phyloP scores from a whole-genome alignment of 306 rosid genomes.

The Cucumis hystrix region DNA sequence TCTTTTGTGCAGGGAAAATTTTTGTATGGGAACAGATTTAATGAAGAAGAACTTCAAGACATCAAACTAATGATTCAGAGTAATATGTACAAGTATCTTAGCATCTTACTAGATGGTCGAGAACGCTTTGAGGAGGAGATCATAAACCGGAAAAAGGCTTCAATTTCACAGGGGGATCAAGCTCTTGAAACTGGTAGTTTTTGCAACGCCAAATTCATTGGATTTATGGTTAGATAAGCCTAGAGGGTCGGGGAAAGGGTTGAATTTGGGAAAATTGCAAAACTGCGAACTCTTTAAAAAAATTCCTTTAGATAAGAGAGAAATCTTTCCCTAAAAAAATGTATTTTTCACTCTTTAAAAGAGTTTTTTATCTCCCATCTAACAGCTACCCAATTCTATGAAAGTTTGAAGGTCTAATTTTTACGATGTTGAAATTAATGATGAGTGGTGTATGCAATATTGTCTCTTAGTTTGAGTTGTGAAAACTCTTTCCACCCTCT shows the following conservation, averaged over 20 bases:
- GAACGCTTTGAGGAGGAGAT: conserved; percentile 96
- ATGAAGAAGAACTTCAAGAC: conserved; percentile 61
- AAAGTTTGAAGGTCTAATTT: background rate
- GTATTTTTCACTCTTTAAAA: background rate
- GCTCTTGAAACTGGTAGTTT: conserved; percentile 37
- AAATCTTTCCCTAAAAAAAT: background rate
- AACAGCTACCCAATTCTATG: background rate
- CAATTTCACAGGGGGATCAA: conserved; percentile 24
- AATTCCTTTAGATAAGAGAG: background rate
- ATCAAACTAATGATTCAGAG: conserved; percentile 92
- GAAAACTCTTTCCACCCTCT: background rate
- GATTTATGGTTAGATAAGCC: background rate
- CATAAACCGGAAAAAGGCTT: conserved; percentile 33
- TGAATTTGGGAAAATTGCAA: too few relatives aligned
- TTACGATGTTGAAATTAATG: too few relatives aligned
- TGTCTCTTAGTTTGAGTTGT: background rate
- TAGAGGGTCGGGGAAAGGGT: background rate
- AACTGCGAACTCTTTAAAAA: background rate
- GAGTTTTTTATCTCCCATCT: background rate
- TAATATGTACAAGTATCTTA: conserved; percentile 89
- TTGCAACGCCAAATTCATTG: background rate
- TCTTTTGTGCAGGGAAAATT: conserved; percentile 62
- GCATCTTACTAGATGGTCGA: conserved; percentile 91
- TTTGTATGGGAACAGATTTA: conserved; percentile 71
- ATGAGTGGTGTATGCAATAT: background rate